phyloP scores from a whole-genome alignment of 148 eudicot species.

The Chenopodium berlandieri region DNA sequence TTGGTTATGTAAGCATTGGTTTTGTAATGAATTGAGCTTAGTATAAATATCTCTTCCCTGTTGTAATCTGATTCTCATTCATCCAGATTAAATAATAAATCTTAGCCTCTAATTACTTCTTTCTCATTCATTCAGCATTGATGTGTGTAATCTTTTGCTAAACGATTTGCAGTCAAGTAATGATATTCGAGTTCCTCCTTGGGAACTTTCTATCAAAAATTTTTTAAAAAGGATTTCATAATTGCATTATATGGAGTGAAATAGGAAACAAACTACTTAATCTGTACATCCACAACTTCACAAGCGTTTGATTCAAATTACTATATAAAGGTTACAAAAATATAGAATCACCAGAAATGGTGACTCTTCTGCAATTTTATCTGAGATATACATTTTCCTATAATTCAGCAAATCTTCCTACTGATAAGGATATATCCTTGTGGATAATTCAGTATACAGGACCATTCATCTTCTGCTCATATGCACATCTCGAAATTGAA shows the following conservation, averaged over 20 bases:
- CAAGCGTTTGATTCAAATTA: conserved; percentile 17
- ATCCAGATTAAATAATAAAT: no score
- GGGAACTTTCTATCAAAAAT: no score
- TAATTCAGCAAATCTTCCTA: conserved; percentile 20
- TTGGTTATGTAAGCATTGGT: no score
- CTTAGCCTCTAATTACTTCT: no score
- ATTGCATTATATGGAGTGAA: conserved; percentile 12
- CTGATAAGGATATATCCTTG: background rate
- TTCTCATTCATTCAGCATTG: no score
- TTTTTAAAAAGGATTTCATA: background rate
- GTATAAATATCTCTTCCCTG: no score
- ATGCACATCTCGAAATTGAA: conserved; percentile 24
- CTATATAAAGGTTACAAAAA: conserved; percentile 27
- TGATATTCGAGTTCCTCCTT: no score
- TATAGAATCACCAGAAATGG: conserved; percentile 27
- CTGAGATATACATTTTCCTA: conserved; percentile 9
- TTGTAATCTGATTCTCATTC: no score
- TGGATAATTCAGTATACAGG: background rate
- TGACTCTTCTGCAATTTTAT: conserved; percentile 11
- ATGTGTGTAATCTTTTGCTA: no score
- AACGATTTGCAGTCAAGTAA: no score
- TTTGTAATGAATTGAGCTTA: no score
- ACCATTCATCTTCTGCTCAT: conserved; percentile 7
- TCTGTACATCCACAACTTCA: conserved; percentile 33
- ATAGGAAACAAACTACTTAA: conserved; percentile 21